Base-by-base conservation (phyloP, 2,329 filamentous ascomycete genomes). In the Neonectria ditissima region DNA sequence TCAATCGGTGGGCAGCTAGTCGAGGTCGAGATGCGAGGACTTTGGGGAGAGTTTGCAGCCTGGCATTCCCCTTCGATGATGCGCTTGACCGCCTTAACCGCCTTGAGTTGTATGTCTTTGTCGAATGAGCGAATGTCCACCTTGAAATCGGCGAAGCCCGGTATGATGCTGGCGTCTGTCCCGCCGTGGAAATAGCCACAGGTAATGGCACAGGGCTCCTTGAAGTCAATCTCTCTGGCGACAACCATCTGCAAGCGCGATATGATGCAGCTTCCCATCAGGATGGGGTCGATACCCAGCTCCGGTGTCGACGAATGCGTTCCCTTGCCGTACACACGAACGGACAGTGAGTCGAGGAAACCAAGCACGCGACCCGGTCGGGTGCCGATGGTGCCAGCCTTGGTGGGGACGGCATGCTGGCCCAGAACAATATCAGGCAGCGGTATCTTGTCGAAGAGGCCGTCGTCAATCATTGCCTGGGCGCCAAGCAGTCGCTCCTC, bases 401-500 rank as follows among this genome's bases (percentile, higher is more conserved):
- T 65, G 0, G 67, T 41, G 1, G 72, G 64, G 41, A 75, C 62
- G 0, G 80, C 69, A 59, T 81, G 79, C 26, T 72, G 69, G 1
- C 84, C 83, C 1, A 80, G 62, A 1, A 79, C 67, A 2, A 76
- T 59, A 34, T 80, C 75, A 0, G 78, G 79, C 0, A 77, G 9
- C 0, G 78, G 78, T 2, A 76, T 60, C 0, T 62, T 62, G 2
- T 69, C 68, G 55, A 76, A 80, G 2, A 80, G 70, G 0, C 78
- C 79, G 10, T 77, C 79, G 2, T 80, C 76, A 0, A 80, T 70
- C 79, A 81, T 80, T 7, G 70, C 73, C 18, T 76, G 66, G 0
- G 90, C 90, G 0, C 90, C 90, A 0, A 80, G 82, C 0, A 84
- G 88, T 2, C 84, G 81, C 74, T 92, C 90, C 73, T 92, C 90